phyloP scores from a whole-genome alignment of 768 basidiomycete species.

The Mycena belliarum region DNA sequence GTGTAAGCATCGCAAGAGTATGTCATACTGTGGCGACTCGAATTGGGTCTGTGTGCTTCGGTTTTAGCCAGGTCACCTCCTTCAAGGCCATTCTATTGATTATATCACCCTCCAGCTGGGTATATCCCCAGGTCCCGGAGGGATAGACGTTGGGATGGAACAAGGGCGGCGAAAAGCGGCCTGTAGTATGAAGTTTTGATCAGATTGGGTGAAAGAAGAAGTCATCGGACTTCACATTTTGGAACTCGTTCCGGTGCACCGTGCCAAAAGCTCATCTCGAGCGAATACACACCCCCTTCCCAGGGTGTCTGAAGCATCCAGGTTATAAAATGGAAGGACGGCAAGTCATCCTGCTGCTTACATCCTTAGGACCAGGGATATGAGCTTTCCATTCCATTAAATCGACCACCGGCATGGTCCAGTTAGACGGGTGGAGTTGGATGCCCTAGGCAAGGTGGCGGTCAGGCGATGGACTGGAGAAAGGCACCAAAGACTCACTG shows the following conservation, averaged over 20 bases:
- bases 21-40: constrained; percentile 2
- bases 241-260: not conserved
- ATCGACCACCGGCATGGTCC: constrained; percentile 11
- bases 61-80: not conserved
- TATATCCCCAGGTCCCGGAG: not conserved
- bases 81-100: no score
- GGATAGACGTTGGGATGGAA: constrained; percentile 8
- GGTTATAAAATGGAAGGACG: not conserved
- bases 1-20: not conserved
- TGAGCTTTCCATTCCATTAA: constrained; percentile 8
- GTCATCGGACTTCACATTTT: not conserved
- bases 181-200: not conserved
- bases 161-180: not conserved
- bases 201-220: not conserved
- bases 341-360: not conserved
- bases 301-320: not conserved
- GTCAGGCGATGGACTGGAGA: not conserved
- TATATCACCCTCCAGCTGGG: not conserved
- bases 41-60: not conserved
- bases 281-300: constrained; percentile 11
- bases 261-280: not conserved
- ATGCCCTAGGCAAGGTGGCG: not conserved
- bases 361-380: not conserved
- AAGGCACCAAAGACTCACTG: not conserved
- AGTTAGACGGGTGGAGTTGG: constrained; percentile 6